Conservation (phyloP, 805 yeast species). For the Groenewaldozyma tartarivorans region DNA sequence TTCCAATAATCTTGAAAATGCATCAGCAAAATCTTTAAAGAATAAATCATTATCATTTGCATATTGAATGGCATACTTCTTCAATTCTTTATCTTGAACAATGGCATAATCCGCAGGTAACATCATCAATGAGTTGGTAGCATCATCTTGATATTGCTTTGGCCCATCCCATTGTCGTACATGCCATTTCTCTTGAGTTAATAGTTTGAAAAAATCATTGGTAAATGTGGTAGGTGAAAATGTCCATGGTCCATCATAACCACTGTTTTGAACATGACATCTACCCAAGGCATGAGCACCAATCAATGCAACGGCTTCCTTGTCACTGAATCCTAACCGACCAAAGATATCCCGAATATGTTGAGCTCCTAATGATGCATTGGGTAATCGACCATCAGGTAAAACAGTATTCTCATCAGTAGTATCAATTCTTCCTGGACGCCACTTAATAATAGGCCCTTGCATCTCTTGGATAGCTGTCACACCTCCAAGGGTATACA, state of each 20-base stretch:
- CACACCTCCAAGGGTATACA: constrained; percentile 73
- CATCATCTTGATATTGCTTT: constrained; percentile 49
- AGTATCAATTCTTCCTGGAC: constrained; percentile 64
- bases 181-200: constrained; percentile 47
- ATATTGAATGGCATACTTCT: constrained; percentile 46
- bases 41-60: constrained; percentile 51
- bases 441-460: constrained; percentile 71
- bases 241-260: constrained; percentile 83
- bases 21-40: constrained; percentile 51
- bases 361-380: constrained; percentile 53
- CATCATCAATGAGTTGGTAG: constrained; percentile 62
- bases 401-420: constrained; percentile 43
- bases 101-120: constrained; percentile 64
- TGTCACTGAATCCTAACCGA: constrained; percentile 59
- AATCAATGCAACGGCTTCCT: constrained; percentile 62
- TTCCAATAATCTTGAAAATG: constrained; percentile 58
- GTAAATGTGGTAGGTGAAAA: constrained; percentile 61
- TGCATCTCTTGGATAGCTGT: constrained; percentile 69
- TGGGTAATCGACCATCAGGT: constrained; percentile 59
- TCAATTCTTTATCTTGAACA: constrained; percentile 47
- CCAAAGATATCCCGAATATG: constrained; percentile 55
- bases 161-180: constrained; percentile 53
- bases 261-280: constrained; percentile 50
- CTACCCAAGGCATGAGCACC: constrained; percentile 76
- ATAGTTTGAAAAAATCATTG: constrained; percentile 54